Percentiles rank a stretch among this genome's conserved stretches.
Conservation (phyloP, 495 filamentous ascomycete species). For the Aspergillus coremiiformis region DNA sequence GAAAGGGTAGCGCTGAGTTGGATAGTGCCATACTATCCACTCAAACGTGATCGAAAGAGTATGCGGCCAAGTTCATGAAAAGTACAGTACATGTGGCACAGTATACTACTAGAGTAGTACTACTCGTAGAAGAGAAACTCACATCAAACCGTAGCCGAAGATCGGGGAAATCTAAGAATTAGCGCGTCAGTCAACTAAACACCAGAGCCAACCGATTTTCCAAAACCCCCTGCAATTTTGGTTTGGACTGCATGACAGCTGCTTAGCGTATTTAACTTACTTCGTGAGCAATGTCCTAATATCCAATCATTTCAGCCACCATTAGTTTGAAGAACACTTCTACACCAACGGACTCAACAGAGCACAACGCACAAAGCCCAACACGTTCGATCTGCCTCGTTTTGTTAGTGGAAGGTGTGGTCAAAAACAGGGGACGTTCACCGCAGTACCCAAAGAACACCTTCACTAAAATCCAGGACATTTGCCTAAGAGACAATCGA, state of each 20-base stretch:
- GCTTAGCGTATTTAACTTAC: constrained; percentile 30
- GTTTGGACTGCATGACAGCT: constrained; percentile 29
- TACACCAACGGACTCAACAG: constrained; percentile 2
- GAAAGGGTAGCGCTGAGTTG: background rate
- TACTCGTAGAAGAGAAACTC: constrained; percentile 18
- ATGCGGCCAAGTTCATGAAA: constrained; percentile 25
- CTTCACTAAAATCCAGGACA: constrained; percentile 82
- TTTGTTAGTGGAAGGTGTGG: constrained; percentile 29
- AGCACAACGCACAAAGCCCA: constrained; percentile 65
- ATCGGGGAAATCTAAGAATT: constrained; percentile 42
- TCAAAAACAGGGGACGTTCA: constrained; percentile 23
- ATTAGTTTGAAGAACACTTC: constrained; percentile 23
- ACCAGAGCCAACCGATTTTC: constrained; percentile 37
- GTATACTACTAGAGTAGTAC: constrained; percentile 7
- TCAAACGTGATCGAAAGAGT: constrained; percentile 31
- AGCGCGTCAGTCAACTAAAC: constrained; percentile 35
- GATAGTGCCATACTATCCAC: constrained; percentile 3
- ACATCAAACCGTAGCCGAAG: constrained; percentile 42
- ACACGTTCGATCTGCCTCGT: constrained; percentile 54
- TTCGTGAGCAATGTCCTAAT: constrained; percentile 43
- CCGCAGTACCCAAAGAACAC: constrained; percentile 62
- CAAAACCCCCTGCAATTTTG: constrained; percentile 26
- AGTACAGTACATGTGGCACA: constrained; percentile 22
- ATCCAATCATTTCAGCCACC: constrained; percentile 44
- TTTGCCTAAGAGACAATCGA: constrained; percentile 60